These are phyloP conservation scores for Cynara cardunculus DNA, from an alignment of 129 eudicot genomes.

Conservation along the genomic window DNA sequence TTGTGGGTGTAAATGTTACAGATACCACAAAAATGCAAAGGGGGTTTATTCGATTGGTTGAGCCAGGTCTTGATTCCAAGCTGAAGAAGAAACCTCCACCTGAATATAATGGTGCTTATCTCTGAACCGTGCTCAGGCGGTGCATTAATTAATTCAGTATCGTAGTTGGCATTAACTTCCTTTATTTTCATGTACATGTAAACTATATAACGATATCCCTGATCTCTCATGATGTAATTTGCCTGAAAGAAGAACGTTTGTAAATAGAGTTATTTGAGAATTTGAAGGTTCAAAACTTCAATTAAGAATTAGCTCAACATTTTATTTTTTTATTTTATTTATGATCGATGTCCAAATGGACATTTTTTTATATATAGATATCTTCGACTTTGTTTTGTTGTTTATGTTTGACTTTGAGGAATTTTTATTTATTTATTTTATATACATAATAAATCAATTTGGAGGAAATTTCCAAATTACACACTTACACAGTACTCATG, in stretches of 20 bases:
- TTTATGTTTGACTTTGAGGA: slow-evolving; percentile 8
- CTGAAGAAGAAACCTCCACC: neutral
- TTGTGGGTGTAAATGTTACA: slow-evolving; percentile 1
- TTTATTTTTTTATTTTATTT: neutral
- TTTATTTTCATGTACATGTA: neutral
- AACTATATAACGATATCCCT: neutral
- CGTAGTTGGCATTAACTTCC: neutral
- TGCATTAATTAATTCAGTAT: neutral
- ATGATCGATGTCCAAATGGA: neutral
- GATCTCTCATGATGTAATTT: neutral
- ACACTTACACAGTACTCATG: no score
- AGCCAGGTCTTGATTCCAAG: neutral
- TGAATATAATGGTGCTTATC: neutral
- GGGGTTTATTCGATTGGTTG: neutral
- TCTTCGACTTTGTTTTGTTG: neutral
- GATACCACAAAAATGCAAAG: neutral
- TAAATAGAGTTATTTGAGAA: neutral
- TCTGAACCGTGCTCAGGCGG: neutral
- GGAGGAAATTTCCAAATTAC: neutral
- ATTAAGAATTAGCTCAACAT: neutral
- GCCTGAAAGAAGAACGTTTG: neutral
- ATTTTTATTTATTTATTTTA: neutral
- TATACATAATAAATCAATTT: neutral
- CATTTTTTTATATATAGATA: neutral
- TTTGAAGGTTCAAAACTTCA: neutral